Evolutionary conservation across 2,329 filamentous ascomycete species (phyloP), one percentile per base, ranked within the genome.

Genomic region (Bipolaris gigantea): DNA sequence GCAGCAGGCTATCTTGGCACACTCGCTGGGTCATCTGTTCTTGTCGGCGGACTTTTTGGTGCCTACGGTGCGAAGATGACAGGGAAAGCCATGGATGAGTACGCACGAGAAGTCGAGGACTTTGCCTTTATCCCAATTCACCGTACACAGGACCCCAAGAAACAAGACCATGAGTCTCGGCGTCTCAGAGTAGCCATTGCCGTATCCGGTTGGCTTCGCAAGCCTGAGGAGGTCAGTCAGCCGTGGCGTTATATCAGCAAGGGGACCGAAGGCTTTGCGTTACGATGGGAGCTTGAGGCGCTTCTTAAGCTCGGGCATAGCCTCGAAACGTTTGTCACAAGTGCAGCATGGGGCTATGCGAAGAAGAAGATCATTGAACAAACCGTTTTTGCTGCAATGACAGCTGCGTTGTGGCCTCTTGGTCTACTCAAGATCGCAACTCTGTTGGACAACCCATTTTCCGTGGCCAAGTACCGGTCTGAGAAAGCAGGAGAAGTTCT

Each of bases 61-160:
- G 90, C 94, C n/a, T 96, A 95, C 69, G 89, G 89, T 39, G 86
- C 88, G 1, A 85, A 87, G 33, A 92, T 96, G 81, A 89, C 89
- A 0, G 85, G 87, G 48, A 88, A 92, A 71, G 90, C 92, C 81
- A 89, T 97, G 81, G 90, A 96, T 60, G 81, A 87, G n/a, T 96
- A 95, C 71, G 84, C 89, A 10, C 86, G 86, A 62, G 91, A 96
- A 60, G 87, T 97, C 15, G 86, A 90, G 64, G 92, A 97, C 68
- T 96, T 97, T 73, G 90, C 85, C 0, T 90, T 97, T 65, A 75
- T 96, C 10, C 89, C 91, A 0, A 79, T 96, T 15, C 71, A 71
- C 45, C 60, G 65, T 44, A 68, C 61, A 27, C 70, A 73, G 38
- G 69, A 70, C 68, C 85, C 57, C 71, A 80, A 50, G 71, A 85